Evolutionary conservation across 2,329 filamentous ascomycete genomes (phyloP), one percentile per base, ranked within the genome.

Genomic region (Coniosporium uncinatum): DNA sequence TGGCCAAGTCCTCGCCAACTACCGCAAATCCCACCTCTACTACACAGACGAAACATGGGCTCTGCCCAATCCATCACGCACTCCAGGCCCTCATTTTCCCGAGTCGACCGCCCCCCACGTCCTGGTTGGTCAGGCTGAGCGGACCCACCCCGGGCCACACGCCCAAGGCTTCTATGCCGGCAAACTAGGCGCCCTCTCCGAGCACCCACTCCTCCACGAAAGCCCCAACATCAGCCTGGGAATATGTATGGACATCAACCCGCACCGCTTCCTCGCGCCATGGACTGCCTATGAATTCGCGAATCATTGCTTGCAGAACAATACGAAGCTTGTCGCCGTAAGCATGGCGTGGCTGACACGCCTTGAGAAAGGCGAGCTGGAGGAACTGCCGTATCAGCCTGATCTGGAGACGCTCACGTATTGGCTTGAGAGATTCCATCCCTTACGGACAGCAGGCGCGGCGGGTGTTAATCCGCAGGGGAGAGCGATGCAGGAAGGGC

Each of bases 331-430:
- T 0, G 79, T 87, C 2, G 76, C 89, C 24, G 50, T 91, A 0
- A 79, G 76, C 4, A 90, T 90, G 86, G 85, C 87, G 0, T 91
- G 85, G 86, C 67, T 86, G 22, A 88, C 84, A 14, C 55, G 66
- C 21, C 56, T 78, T 19, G 2, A 67, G 58, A 42, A 78, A 69
- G 46, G 73, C 69, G 51, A 69, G 60, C 2, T 67, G 52, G 16
- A 43, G 44, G 5, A 79, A 67, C 54, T 78, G 53, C 44, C 68
- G 50, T 21, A 65, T 48, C 48, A 76, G 38, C 83, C 85, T 0
- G 85, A 90, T 48, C 73, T 85, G 62, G 78, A 86, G 19, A 88
- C 85, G 0, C 56, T 91, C 6, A 75, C 77, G 0, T 91, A 91
- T 52, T 91, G 86, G 87, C 67, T 88, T 0, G 74, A 78, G 16